Percentiles rank a stretch among this genome's conserved stretches.
These are phyloP conservation scores for Penicillium longicatenatum DNA, from an alignment of 495 filamentous ascomycete genomes.

Conservation along the genomic window DNA sequence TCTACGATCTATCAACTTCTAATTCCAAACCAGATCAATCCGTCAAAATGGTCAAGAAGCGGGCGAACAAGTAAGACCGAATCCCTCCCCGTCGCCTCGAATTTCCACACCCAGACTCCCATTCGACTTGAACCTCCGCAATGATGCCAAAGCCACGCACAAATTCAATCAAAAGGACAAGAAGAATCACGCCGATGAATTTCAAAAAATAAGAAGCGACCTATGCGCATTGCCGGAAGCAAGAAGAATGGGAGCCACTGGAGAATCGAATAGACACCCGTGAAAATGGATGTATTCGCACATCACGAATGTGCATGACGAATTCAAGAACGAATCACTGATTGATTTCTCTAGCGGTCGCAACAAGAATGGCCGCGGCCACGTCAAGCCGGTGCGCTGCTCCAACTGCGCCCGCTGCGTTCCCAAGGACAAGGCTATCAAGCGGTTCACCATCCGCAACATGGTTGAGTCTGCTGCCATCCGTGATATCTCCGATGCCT, in stretches of 20 bases:
- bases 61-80: constrained; percentile 86
- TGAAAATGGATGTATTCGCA: constrained; percentile 7
- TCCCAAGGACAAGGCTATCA: constrained; percentile 99
- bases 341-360: constrained; percentile 67
- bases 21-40: constrained; percentile 46
- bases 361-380: constrained; percentile 99
- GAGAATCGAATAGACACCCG: constrained; percentile 18
- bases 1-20: constrained; percentile 14
- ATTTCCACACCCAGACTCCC: constrained; percentile 23
- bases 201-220: constrained; percentile 6
- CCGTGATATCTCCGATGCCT: constrained; percentile 99
- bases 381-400: constrained; percentile 99
- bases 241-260: constrained; percentile 16
- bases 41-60: constrained; percentile 99
- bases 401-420: constrained; percentile 99
- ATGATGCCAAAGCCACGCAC: constrained; percentile 33
- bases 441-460: constrained; percentile 99
- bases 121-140: constrained; percentile 31
- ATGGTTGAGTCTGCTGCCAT: constrained; percentile 99
- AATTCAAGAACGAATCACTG: constrained; percentile 22
- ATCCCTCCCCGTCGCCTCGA: constrained; percentile 28
- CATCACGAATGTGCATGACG: not conserved
- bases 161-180: constrained; percentile 9
- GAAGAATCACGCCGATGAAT: not conserved
- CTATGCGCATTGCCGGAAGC: constrained; percentile 26